Conservation (phyloP, 208 protist species). For the Entamoeba moshkovskii region DNA sequence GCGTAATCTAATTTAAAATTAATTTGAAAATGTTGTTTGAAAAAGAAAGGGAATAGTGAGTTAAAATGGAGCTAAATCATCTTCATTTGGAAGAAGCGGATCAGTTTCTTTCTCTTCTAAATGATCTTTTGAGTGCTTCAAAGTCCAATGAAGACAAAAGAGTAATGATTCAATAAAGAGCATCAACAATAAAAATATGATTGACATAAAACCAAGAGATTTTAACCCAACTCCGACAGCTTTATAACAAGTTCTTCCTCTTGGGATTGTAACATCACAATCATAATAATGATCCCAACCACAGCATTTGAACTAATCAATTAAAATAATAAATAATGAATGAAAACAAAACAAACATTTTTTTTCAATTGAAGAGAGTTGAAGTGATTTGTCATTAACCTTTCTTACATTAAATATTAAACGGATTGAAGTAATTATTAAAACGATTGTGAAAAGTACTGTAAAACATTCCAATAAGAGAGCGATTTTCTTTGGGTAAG, state of each 20-base stretch:
- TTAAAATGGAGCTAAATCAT: not conserved
- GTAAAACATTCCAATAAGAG: not conserved
- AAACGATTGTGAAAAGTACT: not conserved
- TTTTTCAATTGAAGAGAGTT: not conserved
- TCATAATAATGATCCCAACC: not conserved
- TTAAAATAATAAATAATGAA: not conserved
- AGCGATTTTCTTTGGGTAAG: not conserved
- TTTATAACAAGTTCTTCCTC: not conserved
- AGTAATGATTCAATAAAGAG: not conserved
- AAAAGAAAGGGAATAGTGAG: too few relatives aligned
- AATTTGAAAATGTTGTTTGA: too few relatives aligned
- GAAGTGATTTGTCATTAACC: not conserved
- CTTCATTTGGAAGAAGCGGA: not conserved
- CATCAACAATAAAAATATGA: not conserved
- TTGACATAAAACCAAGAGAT: not conserved
- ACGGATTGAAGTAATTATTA: not conserved
- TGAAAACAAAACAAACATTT: not conserved
- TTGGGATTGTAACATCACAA: not conserved
- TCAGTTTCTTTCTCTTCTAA: not conserved
- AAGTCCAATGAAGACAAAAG: not conserved
- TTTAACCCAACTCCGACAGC: not conserved
- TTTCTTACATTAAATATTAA: not conserved
- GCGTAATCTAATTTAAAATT: too few relatives aligned
- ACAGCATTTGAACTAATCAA: not conserved
- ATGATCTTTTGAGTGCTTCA: not conserved